Conservation (phyloP, 495 filamentous ascomycete genomes). For the Penicillium bovifimosum region DNA sequence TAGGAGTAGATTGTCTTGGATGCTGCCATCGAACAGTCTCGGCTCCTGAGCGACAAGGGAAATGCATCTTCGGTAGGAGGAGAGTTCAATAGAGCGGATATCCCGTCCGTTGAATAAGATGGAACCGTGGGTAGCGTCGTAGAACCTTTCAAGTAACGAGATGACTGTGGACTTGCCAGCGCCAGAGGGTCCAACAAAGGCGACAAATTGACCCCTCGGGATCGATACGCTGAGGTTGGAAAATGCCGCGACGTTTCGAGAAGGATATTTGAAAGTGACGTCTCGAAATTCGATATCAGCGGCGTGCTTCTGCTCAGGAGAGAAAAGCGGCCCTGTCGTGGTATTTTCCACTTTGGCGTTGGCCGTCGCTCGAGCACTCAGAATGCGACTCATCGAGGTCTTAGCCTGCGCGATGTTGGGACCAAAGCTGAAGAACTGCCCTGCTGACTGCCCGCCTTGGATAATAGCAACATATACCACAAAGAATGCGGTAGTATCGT, state of each 20-base stretch:
- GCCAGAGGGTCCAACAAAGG: slow-evolving; percentile 65
- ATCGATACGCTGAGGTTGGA: slow-evolving; percentile 39
- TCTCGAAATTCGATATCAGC: slow-evolving; percentile 35
- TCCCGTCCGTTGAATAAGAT: slow-evolving; percentile 35
- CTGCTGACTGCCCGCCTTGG: slow-evolving; percentile 49
- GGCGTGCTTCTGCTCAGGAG: no score
- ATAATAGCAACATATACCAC: slow-evolving; percentile 56
- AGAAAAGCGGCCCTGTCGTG: no score
- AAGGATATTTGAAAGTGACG: slow-evolving; percentile 56
- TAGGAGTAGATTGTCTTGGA: slow-evolving; percentile 45
- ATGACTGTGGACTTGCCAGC: slow-evolving; percentile 70
- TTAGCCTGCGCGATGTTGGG: slow-evolving; percentile 52
- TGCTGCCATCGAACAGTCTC: slow-evolving; percentile 45
- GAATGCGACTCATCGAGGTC: slow-evolving; percentile 50
- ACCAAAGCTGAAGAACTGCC: slow-evolving; percentile 47
- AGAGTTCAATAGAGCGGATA: slow-evolving; percentile 29
- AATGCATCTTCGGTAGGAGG: slow-evolving; percentile 37
- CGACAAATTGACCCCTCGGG: slow-evolving; percentile 58
- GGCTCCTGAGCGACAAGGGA: slow-evolving; percentile 50
- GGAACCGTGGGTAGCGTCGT: slow-evolving; percentile 39
- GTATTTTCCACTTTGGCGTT: no score
- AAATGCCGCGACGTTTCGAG: slow-evolving; percentile 47
- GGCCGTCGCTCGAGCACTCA: no score
- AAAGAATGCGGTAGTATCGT: slow-evolving; percentile 48
- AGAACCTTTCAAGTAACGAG: slow-evolving; percentile 60